Conservation (phyloP, 768 basidiomycete genomes). For the Phaeolepiota aurea region DNA sequence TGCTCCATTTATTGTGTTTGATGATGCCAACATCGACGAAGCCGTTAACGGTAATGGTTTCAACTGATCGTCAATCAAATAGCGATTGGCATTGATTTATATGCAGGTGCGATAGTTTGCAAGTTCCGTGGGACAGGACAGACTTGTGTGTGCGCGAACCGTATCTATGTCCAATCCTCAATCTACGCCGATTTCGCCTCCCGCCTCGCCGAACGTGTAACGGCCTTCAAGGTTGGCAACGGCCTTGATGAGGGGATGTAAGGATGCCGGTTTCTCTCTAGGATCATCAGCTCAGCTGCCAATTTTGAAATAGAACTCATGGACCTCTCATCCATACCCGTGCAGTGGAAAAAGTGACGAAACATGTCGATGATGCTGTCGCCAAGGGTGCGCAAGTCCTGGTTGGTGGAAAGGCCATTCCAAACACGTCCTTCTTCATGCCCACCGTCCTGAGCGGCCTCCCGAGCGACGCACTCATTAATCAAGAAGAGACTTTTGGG, state of each 20-base stretch:
- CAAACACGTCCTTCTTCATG: constrained; percentile 60
- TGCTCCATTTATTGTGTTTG: constrained; percentile 94
- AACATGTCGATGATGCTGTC: constrained; percentile 86
- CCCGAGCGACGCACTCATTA: constrained; percentile 52
- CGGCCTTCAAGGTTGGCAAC: constrained; percentile 80
- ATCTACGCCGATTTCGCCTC: constrained; percentile 92
- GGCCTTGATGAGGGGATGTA: constrained; percentile 75
- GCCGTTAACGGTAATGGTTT: constrained; percentile 70
- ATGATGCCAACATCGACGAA: constrained; percentile 88
- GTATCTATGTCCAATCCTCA: constrained; percentile 87
- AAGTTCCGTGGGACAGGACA: constrained; percentile 82
- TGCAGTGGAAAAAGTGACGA: constrained; percentile 77
- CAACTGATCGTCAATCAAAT: constrained; percentile 1
- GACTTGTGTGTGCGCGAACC: constrained; percentile 83
- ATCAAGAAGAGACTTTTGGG: constrained; percentile 91
- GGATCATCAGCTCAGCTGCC: neutral
- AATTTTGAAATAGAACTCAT: constrained; percentile 54
- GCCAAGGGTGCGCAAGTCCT: constrained; percentile 80
- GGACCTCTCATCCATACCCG: constrained; percentile 89
- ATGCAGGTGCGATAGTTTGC: constrained; percentile 43
- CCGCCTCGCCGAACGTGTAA: constrained; percentile 75
- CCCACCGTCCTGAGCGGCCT: constrained; percentile 92
- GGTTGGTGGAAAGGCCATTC: constrained; percentile 73
- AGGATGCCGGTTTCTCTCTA: constrained; percentile 12
- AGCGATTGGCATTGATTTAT: constrained; percentile 20